Evolutionary conservation across 1,284 basidiomycete species (phyloP).

Genomic region (Cystobasidium slooffiae): DNA sequence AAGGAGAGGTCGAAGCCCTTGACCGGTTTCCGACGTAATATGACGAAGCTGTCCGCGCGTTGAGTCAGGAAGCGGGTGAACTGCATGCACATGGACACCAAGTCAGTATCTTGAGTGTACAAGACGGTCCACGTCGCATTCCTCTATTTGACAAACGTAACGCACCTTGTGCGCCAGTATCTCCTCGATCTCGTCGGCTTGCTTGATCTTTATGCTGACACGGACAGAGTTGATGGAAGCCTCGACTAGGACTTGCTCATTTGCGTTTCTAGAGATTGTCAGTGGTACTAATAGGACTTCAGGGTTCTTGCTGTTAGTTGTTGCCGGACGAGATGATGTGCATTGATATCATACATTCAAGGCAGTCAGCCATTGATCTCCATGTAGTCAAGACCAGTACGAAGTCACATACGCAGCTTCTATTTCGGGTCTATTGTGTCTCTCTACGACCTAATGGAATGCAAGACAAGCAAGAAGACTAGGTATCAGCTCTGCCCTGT

Average conservation of each 20-base stretch:
- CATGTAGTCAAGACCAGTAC: slow-evolving; percentile 3
- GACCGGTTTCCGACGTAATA: slow-evolving; percentile 91
- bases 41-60: slow-evolving; percentile 94
- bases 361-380: neutral
- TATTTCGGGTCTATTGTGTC: slow-evolving; percentile 95
- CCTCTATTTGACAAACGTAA: neutral
- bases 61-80: slow-evolving; percentile 99
- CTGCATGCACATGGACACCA: slow-evolving; percentile 65
- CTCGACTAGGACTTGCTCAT: slow-evolving; percentile 95
- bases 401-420: slow-evolving; percentile 71
- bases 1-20: slow-evolving; percentile 99
- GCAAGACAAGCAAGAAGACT: neutral
- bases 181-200: slow-evolving; percentile 97
- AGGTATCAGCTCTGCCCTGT: neutral
- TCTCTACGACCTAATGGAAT: slow-evolving; percentile 75
- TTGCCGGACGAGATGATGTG: neutral
- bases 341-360: slow-evolving; percentile 3
- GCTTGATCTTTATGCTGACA: slow-evolving; percentile 96
- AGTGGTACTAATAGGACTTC: slow-evolving; percentile 93
- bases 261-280: slow-evolving; percentile 92
- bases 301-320: slow-evolving; percentile 71
- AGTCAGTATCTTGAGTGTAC: neutral
- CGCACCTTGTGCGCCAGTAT: slow-evolving; percentile 69
- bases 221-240: slow-evolving; percentile 96
- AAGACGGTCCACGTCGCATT: neutral